These are phyloP conservation scores for Thielaviopsis euricoi DNA, from an alignment of 2,329 filamentous ascomycete species.

Conservation along the genomic window DNA sequence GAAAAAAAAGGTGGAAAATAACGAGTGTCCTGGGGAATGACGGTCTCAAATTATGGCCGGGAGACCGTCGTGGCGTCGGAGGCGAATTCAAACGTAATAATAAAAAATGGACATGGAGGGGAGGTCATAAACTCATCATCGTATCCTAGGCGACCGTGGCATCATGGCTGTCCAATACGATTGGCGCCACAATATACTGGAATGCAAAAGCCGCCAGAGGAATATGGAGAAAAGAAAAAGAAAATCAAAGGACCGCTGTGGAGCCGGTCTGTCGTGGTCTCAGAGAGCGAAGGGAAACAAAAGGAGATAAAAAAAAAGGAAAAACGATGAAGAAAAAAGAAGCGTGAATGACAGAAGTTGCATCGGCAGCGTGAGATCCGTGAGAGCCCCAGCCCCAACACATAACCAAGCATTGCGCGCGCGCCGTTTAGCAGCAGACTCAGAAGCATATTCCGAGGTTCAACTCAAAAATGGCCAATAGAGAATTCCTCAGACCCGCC, in stretches of 20 bases:
- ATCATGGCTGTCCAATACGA: neutral
- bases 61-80: neutral
- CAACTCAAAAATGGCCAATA: too few species aligned
- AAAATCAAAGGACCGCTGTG: neutral
- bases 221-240: constrained; percentile 8
- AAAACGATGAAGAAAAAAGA: neutral
- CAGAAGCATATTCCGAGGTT: too few species aligned
- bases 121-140: constrained; percentile 12
- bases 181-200: neutral
- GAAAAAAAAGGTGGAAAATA: constrained; percentile 3
- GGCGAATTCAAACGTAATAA: neutral
- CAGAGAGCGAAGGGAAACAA: constrained; percentile 1
- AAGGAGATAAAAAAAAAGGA: constrained; percentile 2
- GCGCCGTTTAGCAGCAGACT: neutral
- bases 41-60: neutral
- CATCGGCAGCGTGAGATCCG: too few species aligned
- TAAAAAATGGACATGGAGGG: neutral
- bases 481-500: too few species aligned
- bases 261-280: constrained; percentile 4
- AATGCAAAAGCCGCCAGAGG: constrained; percentile 3
- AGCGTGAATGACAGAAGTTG: too few species aligned
- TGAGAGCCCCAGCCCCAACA: too few species aligned
- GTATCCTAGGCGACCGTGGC: constrained; percentile 1
- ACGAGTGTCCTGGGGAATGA: constrained; percentile 5
- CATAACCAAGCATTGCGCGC: neutral